Conservation (phyloP, 805 yeast species). For the Suhomyces canberraensis region DNA sequence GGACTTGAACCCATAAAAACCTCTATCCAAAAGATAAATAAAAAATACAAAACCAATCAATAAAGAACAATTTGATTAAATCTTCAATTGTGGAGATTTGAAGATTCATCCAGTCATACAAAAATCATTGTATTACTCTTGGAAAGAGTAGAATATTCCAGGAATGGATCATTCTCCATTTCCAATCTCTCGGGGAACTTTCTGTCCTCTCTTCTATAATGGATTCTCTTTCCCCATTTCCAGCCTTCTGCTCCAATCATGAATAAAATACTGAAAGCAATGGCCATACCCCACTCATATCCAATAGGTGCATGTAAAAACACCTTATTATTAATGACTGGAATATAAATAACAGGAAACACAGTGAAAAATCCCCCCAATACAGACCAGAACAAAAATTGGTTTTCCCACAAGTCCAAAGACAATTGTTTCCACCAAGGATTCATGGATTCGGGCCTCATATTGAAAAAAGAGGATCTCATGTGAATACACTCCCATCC, state of each 20-base stretch:
- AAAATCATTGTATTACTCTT: constrained; percentile 36
- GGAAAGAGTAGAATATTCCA: constrained; percentile 39
- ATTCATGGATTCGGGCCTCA: constrained; percentile 35
- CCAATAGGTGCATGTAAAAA: constrained; percentile 38
- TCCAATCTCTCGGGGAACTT: constrained; percentile 36
- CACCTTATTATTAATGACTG: constrained; percentile 38
- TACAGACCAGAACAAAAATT: constrained; percentile 37
- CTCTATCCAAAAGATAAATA: too few species aligned
- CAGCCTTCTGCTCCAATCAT: constrained; percentile 35
- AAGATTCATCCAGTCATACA: too few species aligned
- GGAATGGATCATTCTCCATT: constrained; percentile 39
- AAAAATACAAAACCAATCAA: too few species aligned
- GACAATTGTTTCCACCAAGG: constrained; percentile 38
- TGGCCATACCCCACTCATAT: constrained; percentile 39
- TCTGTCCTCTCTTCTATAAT: constrained; percentile 18
- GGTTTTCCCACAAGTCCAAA: constrained; percentile 33
- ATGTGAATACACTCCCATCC: constrained; percentile 43
- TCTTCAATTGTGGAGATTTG: too few species aligned
- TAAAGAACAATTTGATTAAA: too few species aligned
- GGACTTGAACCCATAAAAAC: constrained; percentile 11
- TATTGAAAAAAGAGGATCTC: constrained; percentile 29
- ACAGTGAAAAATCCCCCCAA: constrained; percentile 34
- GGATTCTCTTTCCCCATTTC: constrained; percentile 40
- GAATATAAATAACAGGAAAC: constrained; percentile 40
- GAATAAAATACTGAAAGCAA: constrained; percentile 29